Conservation (phyloP, 176 grass and related monocot species). For the Bonia amplexicaulis region DNA sequence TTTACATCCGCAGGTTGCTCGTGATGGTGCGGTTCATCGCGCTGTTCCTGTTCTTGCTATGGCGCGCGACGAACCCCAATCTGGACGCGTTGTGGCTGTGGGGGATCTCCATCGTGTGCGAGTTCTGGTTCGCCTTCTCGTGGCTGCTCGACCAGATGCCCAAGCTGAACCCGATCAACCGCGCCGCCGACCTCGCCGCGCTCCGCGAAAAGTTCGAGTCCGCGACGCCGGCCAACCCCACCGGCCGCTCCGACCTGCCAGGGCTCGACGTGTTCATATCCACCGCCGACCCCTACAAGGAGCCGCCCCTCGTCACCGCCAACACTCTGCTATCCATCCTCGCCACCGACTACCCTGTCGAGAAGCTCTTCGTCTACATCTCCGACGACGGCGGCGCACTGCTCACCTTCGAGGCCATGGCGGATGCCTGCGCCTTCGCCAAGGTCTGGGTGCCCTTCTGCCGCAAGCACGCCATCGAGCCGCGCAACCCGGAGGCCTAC, state of each 20-base stretch:
- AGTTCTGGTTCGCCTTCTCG: constrained; percentile 83
- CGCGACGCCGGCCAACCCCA: constrained; percentile 45
- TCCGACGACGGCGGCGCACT: constrained; percentile 74
- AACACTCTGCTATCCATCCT: constrained; percentile 79
- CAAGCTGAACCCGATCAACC: constrained; percentile 79
- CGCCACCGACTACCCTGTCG: constrained; percentile 68
- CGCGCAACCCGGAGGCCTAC: constrained; percentile 77
- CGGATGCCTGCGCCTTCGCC: constrained; percentile 60
- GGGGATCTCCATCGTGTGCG: constrained; percentile 77
- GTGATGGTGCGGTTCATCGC: constrained; percentile 60
- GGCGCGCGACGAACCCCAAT: constrained; percentile 69
- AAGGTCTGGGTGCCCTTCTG: constrained; percentile 87
- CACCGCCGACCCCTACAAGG: constrained; percentile 84
- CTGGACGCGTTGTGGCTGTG: constrained; percentile 71
- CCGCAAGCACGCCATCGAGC: constrained; percentile 78
- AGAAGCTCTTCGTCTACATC: constrained; percentile 73
- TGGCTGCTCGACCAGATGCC: constrained; percentile 85
- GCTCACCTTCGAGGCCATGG: constrained; percentile 72
- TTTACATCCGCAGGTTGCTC: constrained; percentile 34
- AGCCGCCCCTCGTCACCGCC: constrained; percentile 67
- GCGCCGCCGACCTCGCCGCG: constrained; percentile 49
- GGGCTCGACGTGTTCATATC: constrained; percentile 75
- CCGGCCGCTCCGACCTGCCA: constrained; percentile 59
- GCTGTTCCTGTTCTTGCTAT: constrained; percentile 53
- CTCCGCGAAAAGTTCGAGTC: constrained; percentile 73